These are phyloP conservation scores for Talaromyces thailandensis DNA, from an alignment of 495 filamentous ascomycete species.

Conservation along the genomic window DNA sequence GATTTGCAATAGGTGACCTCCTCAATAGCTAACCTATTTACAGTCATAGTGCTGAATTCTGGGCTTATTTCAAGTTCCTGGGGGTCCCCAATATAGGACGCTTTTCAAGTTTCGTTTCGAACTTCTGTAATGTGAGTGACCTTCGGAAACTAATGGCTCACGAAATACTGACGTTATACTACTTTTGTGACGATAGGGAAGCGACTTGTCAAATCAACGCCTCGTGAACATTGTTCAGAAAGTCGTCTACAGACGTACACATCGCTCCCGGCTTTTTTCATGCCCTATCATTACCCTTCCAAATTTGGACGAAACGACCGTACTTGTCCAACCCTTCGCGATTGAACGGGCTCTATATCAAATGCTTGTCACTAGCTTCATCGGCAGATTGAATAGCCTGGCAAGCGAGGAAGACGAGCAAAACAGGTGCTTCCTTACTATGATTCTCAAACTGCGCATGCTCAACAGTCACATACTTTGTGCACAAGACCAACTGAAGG, in stretches of 20 bases:
- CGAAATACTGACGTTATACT: not conserved
- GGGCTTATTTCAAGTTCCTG: slow-evolving; percentile 53
- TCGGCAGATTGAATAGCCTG: slow-evolving; percentile 26
- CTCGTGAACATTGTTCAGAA: slow-evolving; percentile 29
- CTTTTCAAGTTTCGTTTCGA: slow-evolving; percentile 35
- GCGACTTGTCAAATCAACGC: slow-evolving; percentile 17
- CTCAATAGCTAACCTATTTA: not conserved
- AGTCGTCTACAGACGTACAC: slow-evolving; percentile 46
- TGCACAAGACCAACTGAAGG: slow-evolving; percentile 33
- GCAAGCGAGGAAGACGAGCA: slow-evolving; percentile 9
- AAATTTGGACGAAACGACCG: slow-evolving; percentile 18
- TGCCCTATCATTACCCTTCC: slow-evolving; percentile 49
- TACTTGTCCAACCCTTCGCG: slow-evolving; percentile 30
- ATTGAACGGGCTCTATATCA: slow-evolving; percentile 44
- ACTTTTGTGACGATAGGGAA: slow-evolving; percentile 8
- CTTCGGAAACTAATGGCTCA: not conserved
- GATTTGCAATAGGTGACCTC: slow-evolving; percentile 9
- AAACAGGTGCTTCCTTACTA: slow-evolving; percentile 17
- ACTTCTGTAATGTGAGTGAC: slow-evolving; percentile 30
- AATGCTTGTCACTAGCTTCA: slow-evolving; percentile 25
- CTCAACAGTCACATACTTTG: slow-evolving; percentile 41
- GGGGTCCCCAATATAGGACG: slow-evolving; percentile 31
- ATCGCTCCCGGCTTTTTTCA: slow-evolving; percentile 42
- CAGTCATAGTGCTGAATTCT: slow-evolving; percentile 39
- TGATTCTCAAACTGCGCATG: slow-evolving; percentile 44